Base-by-base conservation (phyloP, 768 basidiomycete genomes). In the Pleurotus salmoneostramineus region DNA sequence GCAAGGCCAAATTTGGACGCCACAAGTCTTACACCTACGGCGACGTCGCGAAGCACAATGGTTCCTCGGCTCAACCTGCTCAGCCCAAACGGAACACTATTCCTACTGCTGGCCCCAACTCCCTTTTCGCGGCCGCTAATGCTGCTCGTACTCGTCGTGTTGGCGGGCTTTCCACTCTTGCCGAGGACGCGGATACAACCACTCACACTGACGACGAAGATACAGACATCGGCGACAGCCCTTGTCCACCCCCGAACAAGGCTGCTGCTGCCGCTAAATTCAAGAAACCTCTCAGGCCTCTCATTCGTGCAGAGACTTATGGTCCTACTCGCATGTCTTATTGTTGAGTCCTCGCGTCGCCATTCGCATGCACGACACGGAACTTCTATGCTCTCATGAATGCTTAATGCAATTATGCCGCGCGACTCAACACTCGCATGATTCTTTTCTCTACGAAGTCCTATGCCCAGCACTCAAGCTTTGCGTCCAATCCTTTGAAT, bases 1-100 rank as follows among this genome's bases (percentile, higher is more conserved):
- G 96, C 62, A 91, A 87, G 67, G 81, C 79, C 60, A 91, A 90
- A 68, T 94, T 95, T 68, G 88, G 89, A 34, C 87, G 95, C 56
- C 92, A 93, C 58, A 91, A 91, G 67, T 95, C 93, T 0, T 97
- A 93, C 66, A 87, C 94, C 0, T 96, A 93, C 64, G 95, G 94
- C n/a, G 94, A 97, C 45, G 74, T 77, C 21, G 71, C 66, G 62
- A 82, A 79, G 62, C 68, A 71, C 32, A 63, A 74, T 40, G 58
- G 72, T 7, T 68, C 68, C 47, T 77, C 73, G 21, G 21, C 21
- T 63, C 73, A 68, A 56, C 79, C 74, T 61, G 76, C 69, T 54
- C 76, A 75, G 62, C 68, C 76, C 43, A 92, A 88, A 68, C 82
- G 87, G 66, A 91, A 82, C 64, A 89, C 84, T 6, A 86, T 80